Conservation (phyloP, 163 green algal genomes). For the Botryococcus braunii region DNA sequence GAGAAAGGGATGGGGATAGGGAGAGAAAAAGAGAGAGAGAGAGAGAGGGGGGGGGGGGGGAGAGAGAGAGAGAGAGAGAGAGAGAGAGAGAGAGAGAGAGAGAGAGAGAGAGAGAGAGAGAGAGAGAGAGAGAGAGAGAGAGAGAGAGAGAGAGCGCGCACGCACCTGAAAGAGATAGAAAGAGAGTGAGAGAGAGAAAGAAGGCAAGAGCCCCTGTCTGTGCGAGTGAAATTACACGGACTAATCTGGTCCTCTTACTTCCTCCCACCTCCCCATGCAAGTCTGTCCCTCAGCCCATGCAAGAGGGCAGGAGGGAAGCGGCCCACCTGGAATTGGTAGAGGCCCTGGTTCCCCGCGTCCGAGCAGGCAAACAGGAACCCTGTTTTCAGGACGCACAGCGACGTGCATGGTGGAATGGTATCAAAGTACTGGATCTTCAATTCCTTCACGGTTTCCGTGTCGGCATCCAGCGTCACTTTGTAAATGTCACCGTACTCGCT, state of each 20-base stretch:
- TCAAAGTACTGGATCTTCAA: conserved; percentile 96
- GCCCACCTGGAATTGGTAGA: conserved; percentile 94
- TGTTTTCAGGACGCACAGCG: conserved; percentile 89
- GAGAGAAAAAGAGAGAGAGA: too few relatives aligned
- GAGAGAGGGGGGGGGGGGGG: too few relatives aligned
- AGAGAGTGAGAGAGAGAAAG: not conserved
- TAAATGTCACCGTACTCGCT: conserved; percentile 99
- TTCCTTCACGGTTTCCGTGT: conserved; percentile 60
- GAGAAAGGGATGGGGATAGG: too few relatives aligned
- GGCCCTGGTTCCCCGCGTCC: conserved; percentile 90
- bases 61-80: too few relatives aligned
- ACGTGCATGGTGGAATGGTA: conserved; percentile 74
- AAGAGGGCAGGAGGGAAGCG: not conserved
- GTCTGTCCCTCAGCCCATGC: conserved; percentile 1
- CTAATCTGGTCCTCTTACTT: too few relatives aligned
- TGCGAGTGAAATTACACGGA: not conserved
- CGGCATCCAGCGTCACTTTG: conserved; percentile 80
- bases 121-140: too few relatives aligned
- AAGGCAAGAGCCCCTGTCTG: too few relatives aligned
- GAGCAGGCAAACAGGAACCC: conserved; percentile 94
- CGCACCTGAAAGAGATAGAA: too few relatives aligned
- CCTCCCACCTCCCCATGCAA: conserved; percentile 7
- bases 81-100: too few relatives aligned
- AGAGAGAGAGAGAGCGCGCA: too few relatives aligned
- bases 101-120: too few relatives aligned